Percentiles rank a stretch among this genome's conserved stretches.
These are phyloP conservation scores for Nicotiana undulata DNA, from an alignment of 257 asterid genomes.

Conservation along the genomic window DNA sequence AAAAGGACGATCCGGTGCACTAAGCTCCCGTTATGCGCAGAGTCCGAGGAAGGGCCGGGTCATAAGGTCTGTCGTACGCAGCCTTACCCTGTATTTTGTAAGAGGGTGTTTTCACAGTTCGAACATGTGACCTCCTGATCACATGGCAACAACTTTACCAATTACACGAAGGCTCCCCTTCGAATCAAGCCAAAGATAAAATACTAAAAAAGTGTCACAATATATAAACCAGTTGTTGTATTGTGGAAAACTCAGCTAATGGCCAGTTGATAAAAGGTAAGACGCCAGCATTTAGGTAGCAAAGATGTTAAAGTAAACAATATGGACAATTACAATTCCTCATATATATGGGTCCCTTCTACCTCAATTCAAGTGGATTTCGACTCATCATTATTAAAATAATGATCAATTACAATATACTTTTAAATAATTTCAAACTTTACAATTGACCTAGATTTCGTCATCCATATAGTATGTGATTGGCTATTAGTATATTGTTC, in stretches of 20 bases:
- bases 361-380: conserved; percentile 42
- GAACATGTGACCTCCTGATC: too few species aligned
- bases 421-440: conserved; percentile 27
- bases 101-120: too few species aligned
- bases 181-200: background rate
- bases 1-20: too few species aligned
- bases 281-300: conserved; percentile 28
- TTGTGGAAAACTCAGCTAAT: conserved; percentile 9
- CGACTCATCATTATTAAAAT: conserved; percentile 47
- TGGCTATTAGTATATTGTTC: conserved; percentile 21
- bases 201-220: background rate
- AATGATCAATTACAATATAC: conserved; percentile 16
- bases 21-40: too few species aligned
- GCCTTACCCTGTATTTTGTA: too few species aligned
- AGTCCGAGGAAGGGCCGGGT: too few species aligned
- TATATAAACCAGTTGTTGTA: background rate
- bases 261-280: conserved; percentile 16
- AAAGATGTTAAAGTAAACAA: conserved; percentile 17
- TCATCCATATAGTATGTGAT: conserved; percentile 26
- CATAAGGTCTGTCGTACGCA: too few species aligned
- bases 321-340: conserved; percentile 24
- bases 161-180: too few species aligned
- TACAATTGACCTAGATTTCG: conserved; percentile 41
- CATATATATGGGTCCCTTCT: conserved; percentile 41
- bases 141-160: too few species aligned